Evolutionary conservation across 2,329 filamentous ascomycete species (phyloP).

Genomic region (Bipolaris sorokiniana): DNA sequence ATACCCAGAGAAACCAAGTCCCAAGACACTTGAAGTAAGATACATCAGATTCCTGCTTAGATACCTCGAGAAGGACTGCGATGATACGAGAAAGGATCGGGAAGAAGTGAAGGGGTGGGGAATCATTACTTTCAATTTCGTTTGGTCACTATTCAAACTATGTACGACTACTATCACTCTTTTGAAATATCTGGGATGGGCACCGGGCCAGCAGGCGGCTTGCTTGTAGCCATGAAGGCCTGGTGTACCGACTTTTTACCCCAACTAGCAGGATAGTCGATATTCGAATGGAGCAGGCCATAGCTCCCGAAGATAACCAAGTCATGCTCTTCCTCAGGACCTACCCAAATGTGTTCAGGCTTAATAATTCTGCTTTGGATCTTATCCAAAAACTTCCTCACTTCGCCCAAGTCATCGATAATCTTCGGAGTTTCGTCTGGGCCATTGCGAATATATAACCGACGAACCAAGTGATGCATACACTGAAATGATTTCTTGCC

Average conservation of each 20-base stretch:
- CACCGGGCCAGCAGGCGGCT: slow-evolving; percentile 2
- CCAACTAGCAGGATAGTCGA: slow-evolving; percentile 7
- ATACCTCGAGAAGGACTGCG: too few species aligned
- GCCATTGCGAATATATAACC: slow-evolving; percentile 1
- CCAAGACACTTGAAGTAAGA: too few species aligned
- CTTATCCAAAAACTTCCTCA: slow-evolving; percentile 6
- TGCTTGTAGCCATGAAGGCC: neutral
- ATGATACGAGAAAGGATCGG: too few species aligned
- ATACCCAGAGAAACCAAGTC: too few species aligned
- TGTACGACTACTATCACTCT: too few species aligned
- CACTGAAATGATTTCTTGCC: slow-evolving; percentile 1
- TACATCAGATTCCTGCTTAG: too few species aligned
- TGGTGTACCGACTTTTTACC: slow-evolving; percentile 4
- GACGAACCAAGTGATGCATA: slow-evolving; percentile 3
- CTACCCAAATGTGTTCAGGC: slow-evolving; percentile 8
- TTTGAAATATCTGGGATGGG: neutral
- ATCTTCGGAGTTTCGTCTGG: slow-evolving; percentile 4
- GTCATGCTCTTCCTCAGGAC: slow-evolving; percentile 5
- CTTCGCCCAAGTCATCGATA: slow-evolving; percentile 3
- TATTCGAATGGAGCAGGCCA: slow-evolving; percentile 9
- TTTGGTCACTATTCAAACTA: too few species aligned
- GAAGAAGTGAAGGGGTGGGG: too few species aligned
- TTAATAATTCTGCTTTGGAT: slow-evolving; percentile 8
- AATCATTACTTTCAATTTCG: too few species aligned
- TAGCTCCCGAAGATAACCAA: slow-evolving; percentile 6